Base-by-base conservation (phyloP, 345 rosid genomes). In the Conringia planisiliqua region DNA sequence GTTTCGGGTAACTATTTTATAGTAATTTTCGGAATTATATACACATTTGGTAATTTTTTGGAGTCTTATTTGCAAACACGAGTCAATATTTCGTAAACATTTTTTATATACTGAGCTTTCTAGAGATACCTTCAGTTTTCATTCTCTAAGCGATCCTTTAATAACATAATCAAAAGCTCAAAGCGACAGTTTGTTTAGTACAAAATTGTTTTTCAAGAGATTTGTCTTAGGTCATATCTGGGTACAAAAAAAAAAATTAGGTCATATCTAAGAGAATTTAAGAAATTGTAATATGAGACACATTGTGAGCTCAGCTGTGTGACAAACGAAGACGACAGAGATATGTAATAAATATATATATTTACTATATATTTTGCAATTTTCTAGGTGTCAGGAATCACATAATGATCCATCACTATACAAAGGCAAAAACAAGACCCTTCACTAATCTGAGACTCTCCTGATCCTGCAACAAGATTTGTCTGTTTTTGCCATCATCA, bases 381-480 rank as follows among this genome's bases (percentile, higher is more conserved):
- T 54, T 44, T 70, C 20, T 64, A 70, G 51, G 80, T 71, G 75
- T 77, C 83, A 78, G 62, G 68, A 76, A 47, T 81, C 58, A 66
- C 83, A 85, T 80, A 63, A 84, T 85, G 78, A 74, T 56, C 71
- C 82, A 71, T 85, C 84, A 78, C 80, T 81, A 52, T 73, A 78
- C 78, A 79, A 63, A 72, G 47, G 36, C 65, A 71, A 64, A 60
- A 40, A 62, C 38, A 36, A 65, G 72, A 52, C 43, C 71, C 26
- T 75, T 63, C 74, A 58, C 72, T 63, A 70, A 57, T 77, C 39
- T 46, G 54, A 43, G 47, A 38, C 47, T 54, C 35, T 66, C 38
- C 22, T 71, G 14, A 48, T 72, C n/a, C 55, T 75, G 73, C 72
- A 40, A 57, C 67, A 47, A 57, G 73, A 67, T 73, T 61, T 73